Conservation (phyloP, 768 basidiomycete genomes). For the Saitozyma podzolica region DNA sequence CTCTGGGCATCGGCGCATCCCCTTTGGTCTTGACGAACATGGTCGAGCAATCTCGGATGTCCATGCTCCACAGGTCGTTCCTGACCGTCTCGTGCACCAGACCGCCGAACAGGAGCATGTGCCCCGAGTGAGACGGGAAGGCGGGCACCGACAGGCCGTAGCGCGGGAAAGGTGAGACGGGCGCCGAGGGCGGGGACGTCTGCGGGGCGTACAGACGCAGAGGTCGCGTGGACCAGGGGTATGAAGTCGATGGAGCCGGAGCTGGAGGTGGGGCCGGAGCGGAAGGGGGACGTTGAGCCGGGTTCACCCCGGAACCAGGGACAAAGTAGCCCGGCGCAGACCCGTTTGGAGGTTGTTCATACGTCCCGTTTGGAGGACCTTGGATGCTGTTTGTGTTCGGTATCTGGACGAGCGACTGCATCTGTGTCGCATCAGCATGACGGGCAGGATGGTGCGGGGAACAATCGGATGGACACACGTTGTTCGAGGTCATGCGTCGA, state of each 20-base stretch:
- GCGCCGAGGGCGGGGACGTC: constrained; percentile 61
- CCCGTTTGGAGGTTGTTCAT: neutral
- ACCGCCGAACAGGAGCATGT: constrained; percentile 95
- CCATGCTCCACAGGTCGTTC: constrained; percentile 92
- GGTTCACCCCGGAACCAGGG: too few species aligned
- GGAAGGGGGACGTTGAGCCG: neutral
- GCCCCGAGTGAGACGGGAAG: constrained; percentile 62
- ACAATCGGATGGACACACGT: constrained; percentile 16
- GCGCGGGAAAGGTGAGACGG: constrained; percentile 74
- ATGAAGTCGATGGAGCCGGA: constrained; percentile 21
- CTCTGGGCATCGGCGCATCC: constrained; percentile 80
- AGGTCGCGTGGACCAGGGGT: constrained; percentile 43
- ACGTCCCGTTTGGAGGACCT: too few species aligned
- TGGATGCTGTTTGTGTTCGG: neutral
- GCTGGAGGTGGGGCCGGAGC: constrained; percentile 8
- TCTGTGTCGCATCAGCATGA: neutral
- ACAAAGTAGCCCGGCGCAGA: neutral
- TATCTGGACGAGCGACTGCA: neutral
- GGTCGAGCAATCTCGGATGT: constrained; percentile 73
- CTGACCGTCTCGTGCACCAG: constrained; percentile 84
- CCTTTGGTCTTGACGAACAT: constrained; percentile 83
- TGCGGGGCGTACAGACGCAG: constrained; percentile 23
- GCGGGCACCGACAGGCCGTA: constrained; percentile 86
- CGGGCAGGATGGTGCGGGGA: neutral
- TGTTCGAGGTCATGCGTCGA: constrained; percentile 37